Conservation (phyloP, 306 rosid genomes). For the Pachyrhizus erosus region DNA sequence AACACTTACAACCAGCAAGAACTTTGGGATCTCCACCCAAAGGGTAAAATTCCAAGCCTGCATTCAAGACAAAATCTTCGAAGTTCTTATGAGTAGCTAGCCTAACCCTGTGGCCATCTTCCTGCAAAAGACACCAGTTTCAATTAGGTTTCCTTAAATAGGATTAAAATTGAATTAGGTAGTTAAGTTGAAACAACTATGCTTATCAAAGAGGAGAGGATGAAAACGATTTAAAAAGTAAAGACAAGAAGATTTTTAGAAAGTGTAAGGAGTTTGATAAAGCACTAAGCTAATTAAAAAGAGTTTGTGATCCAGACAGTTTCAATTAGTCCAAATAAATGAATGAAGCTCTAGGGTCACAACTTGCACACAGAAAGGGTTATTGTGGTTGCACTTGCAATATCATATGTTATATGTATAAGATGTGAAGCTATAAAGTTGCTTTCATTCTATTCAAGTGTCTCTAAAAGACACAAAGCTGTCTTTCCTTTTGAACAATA, state of each 20-base stretch:
- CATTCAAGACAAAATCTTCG: slow-evolving; percentile 81
- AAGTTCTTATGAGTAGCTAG: slow-evolving; percentile 93
- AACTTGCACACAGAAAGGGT: too few relatives aligned
- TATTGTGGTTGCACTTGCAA: slow-evolving; percentile 2
- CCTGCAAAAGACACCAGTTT: slow-evolving; percentile 65
- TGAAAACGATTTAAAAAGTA: slow-evolving; percentile 14
- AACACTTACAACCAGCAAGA: slow-evolving; percentile 95
- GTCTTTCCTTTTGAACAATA: slow-evolving; percentile 2
- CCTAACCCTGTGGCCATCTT: slow-evolving; percentile 88
- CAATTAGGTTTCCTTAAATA: slow-evolving; percentile 37
- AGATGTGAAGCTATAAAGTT: slow-evolving; percentile 20
- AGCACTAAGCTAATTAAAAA: slow-evolving; percentile 9
- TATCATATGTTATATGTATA: slow-evolving; percentile 7
- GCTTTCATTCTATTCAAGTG: slow-evolving; percentile 26
- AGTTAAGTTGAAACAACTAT: slow-evolving; percentile 8
- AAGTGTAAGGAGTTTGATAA: not conserved
- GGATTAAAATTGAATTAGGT: not conserved
- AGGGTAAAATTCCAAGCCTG: slow-evolving; percentile 94
- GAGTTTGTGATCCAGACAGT: slow-evolving; percentile 17
- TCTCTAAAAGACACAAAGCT: slow-evolving; percentile 21
- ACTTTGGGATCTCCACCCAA: slow-evolving; percentile 98
- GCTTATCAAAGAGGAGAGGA: slow-evolving; percentile 29
- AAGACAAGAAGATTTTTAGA: slow-evolving; percentile 31
- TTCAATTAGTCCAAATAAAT: slow-evolving; percentile 10
- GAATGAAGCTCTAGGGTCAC: slow-evolving; percentile 18